Base-by-base conservation (phyloP, 2,329 filamentous ascomycete species). In the Pseudocercospora crystallina region DNA sequence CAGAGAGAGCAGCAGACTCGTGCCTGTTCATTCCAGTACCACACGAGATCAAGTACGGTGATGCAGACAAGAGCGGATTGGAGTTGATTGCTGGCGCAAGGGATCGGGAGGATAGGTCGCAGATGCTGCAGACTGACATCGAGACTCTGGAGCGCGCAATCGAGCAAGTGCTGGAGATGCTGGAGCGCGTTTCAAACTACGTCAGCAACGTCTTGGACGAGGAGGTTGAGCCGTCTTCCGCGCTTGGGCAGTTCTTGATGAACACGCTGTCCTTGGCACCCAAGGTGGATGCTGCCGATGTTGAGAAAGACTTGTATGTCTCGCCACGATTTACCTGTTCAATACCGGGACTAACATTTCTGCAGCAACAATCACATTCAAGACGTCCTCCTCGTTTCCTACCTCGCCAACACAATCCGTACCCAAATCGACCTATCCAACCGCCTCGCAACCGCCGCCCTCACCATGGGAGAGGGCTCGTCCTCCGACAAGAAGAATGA, bases 371-470 rank as follows among this genome's bases (percentile, higher is more conserved):
- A 95, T 80, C 94, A 99, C 78, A 90, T 99, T 73, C 94, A 99
- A 78, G 94, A 99, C 72, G 91, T 99, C 55, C 85, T 99, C 61
- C 91, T 97, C 73, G 91, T 99, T 65, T 95, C 90, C 62, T 99
- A 99, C 79, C 82, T 99, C 60, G 90, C 94, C 71, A 99, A 97
- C 81, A 96, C 90, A 61, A 96, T 97, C 76, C 90, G 92, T 73
- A 97, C 92, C 63, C 94, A 99, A 79, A 96, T 99, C 77, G 94
- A 97, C 69, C 84, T 99, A 53, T 95, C 91, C 60, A 95, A 97
- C 81, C 84, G 92, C 59, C 79, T 99, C 67, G 92, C 92, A 47
- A 94, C 76, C 8, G 76, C 76, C 8, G 74, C 76, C 2, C 70
- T 79, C 39, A 78, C 75, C 30, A 71, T 77, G 60, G 76, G 75